phyloP scores from a whole-genome alignment of 768 basidiomycete genomes.

The Auricularia auricula-judae region DNA sequence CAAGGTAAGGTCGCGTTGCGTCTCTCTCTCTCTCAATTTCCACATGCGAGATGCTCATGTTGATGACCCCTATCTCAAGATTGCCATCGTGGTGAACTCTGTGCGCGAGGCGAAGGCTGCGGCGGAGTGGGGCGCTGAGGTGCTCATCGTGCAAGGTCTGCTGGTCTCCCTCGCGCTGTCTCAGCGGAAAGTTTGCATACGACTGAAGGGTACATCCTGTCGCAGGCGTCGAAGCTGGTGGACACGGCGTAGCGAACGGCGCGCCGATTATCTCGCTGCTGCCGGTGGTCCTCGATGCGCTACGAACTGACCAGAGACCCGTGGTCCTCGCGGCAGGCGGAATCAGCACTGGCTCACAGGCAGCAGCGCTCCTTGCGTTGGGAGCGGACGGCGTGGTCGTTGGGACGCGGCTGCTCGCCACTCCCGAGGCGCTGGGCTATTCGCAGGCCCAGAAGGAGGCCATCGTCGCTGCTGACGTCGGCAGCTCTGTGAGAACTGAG shows the following conservation, averaged over 20 bases:
- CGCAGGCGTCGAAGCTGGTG: slow-evolving; percentile 69
- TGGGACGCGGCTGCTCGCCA: slow-evolving; percentile 67
- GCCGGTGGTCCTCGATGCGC: slow-evolving; percentile 36
- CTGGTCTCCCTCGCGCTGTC: not conserved
- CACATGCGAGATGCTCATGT: not conserved
- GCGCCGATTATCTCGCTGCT: slow-evolving; percentile 52
- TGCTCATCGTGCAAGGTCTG: slow-evolving; percentile 69
- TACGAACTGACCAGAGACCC: slow-evolving; percentile 25
- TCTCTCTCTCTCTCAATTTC: no score
- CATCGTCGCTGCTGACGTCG: slow-evolving; percentile 28
- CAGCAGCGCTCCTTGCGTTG: slow-evolving; percentile 52
- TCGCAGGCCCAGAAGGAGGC: slow-evolving; percentile 40
- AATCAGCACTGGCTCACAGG: slow-evolving; percentile 48
- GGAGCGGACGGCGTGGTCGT: slow-evolving; percentile 59
- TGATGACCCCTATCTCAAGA: slow-evolving; percentile 26
- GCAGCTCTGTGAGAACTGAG: slow-evolving; percentile 43
- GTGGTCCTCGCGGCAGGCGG: slow-evolving; percentile 70
- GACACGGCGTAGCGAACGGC: slow-evolving; percentile 52
- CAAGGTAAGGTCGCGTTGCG: not conserved
- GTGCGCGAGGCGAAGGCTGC: slow-evolving; percentile 50
- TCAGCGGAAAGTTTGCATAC: no score
- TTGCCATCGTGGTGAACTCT: slow-evolving; percentile 59
- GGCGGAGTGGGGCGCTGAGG: slow-evolving; percentile 60
- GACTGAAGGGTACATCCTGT: no score
- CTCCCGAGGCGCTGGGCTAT: slow-evolving; percentile 47